Conservation (phyloP, 2,329 filamentous ascomycete species). For the Trichoderma breve region DNA sequence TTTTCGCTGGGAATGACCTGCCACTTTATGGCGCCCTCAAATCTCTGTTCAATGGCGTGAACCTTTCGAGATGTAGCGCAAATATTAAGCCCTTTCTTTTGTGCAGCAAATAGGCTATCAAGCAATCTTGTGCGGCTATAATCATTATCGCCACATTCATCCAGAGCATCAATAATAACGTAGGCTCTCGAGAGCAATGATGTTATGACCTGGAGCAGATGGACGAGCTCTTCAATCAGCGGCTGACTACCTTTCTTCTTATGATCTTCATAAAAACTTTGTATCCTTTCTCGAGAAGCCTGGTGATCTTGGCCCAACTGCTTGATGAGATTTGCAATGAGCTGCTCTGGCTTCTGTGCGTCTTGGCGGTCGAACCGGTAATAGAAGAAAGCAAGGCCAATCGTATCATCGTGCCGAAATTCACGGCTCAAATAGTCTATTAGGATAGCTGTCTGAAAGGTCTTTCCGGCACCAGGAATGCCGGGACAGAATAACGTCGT, state of each 20-base stretch:
- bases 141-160: background rate
- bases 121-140: background rate
- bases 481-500: background rate
- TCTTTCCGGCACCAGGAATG: background rate
- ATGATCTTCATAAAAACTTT: background rate
- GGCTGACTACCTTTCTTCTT: background rate
- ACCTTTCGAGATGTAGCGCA: background rate
- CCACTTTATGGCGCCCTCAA: background rate
- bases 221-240: background rate
- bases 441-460: background rate
- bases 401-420: background rate
- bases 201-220: background rate
- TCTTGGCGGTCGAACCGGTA: background rate
- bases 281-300: background rate
- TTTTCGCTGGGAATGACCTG: background rate
- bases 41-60: background rate
- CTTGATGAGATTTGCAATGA: constrained; percentile 6
- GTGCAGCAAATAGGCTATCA: background rate
- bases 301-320: background rate
- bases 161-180: constrained; percentile 5
- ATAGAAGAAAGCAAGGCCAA: constrained; percentile 4
- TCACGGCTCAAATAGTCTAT: background rate
- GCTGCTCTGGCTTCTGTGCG: background rate
- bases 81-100: background rate
- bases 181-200: background rate